Conservation (phyloP, 2,329 filamentous ascomycete species). For the Ophiostoma ips region DNA sequence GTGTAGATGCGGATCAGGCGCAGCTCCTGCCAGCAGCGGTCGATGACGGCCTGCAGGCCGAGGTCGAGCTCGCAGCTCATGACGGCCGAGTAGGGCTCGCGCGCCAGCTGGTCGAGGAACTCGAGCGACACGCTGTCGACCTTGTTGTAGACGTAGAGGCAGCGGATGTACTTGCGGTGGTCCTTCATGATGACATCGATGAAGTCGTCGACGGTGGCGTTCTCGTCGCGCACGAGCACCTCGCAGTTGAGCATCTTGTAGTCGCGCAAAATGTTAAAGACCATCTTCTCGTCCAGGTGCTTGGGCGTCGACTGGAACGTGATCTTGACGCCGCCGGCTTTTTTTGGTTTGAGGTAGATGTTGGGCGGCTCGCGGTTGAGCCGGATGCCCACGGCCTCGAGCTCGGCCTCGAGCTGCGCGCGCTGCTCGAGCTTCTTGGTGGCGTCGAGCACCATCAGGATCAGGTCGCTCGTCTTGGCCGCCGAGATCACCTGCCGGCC, state of each 20-base stretch:
- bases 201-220: constrained; percentile 92
- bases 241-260: constrained; percentile 99
- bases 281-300: constrained; percentile 89
- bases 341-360: constrained; percentile 93
- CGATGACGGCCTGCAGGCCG: constrained; percentile 84
- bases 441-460: constrained; percentile 92
- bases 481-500: constrained; percentile 94
- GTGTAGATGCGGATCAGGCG: constrained; percentile 87
- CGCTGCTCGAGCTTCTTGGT: constrained; percentile 94
- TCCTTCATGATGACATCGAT: constrained; percentile 99
- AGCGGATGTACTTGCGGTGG: constrained; percentile 90
- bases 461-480: constrained; percentile 93
- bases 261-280: constrained; percentile 92
- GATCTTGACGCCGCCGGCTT: constrained; percentile 96
- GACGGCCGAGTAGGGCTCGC: constrained; percentile 85
- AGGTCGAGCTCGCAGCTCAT: constrained; percentile 97
- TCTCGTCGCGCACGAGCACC: constrained; percentile 86
- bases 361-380: constrained; percentile 92
- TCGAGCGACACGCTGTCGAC: constrained; percentile 91
- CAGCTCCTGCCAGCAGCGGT: constrained; percentile 89
- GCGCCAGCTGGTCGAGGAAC: constrained; percentile 80
- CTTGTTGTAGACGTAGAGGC: constrained; percentile 99
- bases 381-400: constrained; percentile 89
- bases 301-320: constrained; percentile 87
- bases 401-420: constrained; percentile 73